Base-by-base conservation (phyloP, 2,329 filamentous ascomycete genomes). In the Zymoseptoria passerinii region DNA sequence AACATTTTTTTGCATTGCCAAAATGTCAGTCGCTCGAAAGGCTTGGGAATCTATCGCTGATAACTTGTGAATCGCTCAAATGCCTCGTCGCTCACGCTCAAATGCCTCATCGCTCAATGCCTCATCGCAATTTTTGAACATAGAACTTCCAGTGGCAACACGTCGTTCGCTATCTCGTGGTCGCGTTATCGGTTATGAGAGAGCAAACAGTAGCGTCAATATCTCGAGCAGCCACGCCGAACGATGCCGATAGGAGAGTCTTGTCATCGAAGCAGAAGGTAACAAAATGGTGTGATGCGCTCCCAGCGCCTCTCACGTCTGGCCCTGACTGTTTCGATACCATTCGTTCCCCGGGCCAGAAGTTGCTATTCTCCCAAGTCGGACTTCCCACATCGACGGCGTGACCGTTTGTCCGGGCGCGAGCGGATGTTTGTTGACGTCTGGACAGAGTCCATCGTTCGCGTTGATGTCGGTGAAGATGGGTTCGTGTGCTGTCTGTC, bases 301-400 rank as follows among this genome's bases (percentile, higher is more conserved):
- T 40, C 16, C 13, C 35, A n/a, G 13, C 5, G 35, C 0, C 35
- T n/a, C 13, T 61, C 54, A 64, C 7, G 60, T 64, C 50, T 61
- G 62, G 7, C 58, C 58, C 53, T 62, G 58, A n/a, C 60, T 58
- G n/a, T 60, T 48, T n/a, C 62, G 53, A 55, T 64, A 59, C 62
- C 62, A 64, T 13, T 53, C 54, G 16, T 62, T 64, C 1, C 58
- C 62, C 18, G 57, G 54, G 4, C 62, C 62, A 29, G 60, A 62
- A 9, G 60, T 64, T 4, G 54, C 54, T 8, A 57, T 61, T 23
- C 60, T 57, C 10, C 55, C 58, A 9, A 59, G 55, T 50, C 57
- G 52, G 8, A 40, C 57, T 35, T 54, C 58, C 58, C 58, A 62
- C 3, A 49, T 53, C 6, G 62, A 62, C 4, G 58, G 48, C 6